Base-by-base conservation (phyloP, 257 asterid species). In the Fraxinus anomala region DNA sequence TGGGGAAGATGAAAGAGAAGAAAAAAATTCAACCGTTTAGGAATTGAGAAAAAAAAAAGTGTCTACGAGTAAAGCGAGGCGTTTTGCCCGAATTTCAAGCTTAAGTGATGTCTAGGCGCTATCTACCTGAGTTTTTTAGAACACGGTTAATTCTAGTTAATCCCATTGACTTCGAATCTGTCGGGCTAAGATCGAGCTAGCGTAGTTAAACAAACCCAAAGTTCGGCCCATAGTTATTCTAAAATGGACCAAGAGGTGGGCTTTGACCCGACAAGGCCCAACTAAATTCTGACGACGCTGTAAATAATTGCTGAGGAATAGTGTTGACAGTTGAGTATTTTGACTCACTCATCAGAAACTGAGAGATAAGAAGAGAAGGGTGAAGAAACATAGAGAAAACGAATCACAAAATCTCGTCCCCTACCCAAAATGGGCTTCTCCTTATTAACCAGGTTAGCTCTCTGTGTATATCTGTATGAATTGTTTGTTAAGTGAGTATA, bases 361-460 rank as follows among this genome's bases (percentile, higher is more conserved):
- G 54, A 23, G 47, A 37, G 71, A 82, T 80, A 85, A 85, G 84
- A 78, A 77, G 76, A 10, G 30, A 73, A 31, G 65, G 36, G 33
- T 63, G 19, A 26, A 76, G 76, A 68, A 73, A 76, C 76, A 19
- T 31, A 24, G 33, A 39, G 17, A 13, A 36, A 67, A 51, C 34
- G 63, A 70, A 73, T 77, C 75, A 12, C 63, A 19, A 61, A 65
- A 69, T 34, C 56, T 36, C n/a, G 33, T 63, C 34, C 34, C 34
- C 69, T 63, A 24, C 63, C 31, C 75, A 34, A 67, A 51, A 91
- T 89, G 93, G 89, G 74, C 56, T 84, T 85, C 81, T 81, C 92
- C 84, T 72, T 89, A 72, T 76, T 83, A 34, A 68, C 82, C 82
- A 84, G 91, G 96, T 40, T 79, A 67, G 77, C 39, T 36, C 68